Conservation (phyloP, 441 rosid genomes). For the Brassica hybrid region DNA sequence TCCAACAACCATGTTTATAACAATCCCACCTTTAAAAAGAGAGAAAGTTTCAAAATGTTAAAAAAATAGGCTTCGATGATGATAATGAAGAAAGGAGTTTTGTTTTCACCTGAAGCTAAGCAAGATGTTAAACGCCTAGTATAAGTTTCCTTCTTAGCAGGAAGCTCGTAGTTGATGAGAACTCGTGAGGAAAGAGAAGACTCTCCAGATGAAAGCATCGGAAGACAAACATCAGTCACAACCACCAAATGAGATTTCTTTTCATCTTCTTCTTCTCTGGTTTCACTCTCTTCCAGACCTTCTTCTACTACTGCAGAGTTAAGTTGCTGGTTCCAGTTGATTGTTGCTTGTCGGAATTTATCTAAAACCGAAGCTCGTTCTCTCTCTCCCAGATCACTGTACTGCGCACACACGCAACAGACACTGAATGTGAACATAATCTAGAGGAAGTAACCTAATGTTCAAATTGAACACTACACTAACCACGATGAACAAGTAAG, state of each 20-base stretch:
- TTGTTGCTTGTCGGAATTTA: conserved; percentile 61
- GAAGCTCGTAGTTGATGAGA: conserved; percentile 83
- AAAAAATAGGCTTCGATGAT: not conserved
- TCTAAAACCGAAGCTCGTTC: conserved; percentile 63
- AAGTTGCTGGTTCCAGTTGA: conserved; percentile 64
- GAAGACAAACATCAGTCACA: conserved; percentile 86
- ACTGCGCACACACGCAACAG: conserved; percentile 40
- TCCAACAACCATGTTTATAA: conserved; percentile 90
- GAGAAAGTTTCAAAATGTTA: conserved; percentile 20
- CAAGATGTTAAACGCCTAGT: conserved; percentile 73
- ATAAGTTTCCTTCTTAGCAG: conserved; percentile 85
- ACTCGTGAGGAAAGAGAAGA: conserved; percentile 63
- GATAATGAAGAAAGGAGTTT: conserved; percentile 9
- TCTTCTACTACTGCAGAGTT: conserved; percentile 43
- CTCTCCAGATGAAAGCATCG: conserved; percentile 68
- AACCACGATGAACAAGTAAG: not conserved
- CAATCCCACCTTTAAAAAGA: conserved; percentile 76
- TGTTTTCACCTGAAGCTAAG: conserved; percentile 73
- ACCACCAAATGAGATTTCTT: conserved; percentile 69
- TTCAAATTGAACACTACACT: not conserved
- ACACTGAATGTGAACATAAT: not conserved
- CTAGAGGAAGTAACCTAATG: not conserved
- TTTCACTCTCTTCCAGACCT: conserved; percentile 48
- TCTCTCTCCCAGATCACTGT: conserved; percentile 73
- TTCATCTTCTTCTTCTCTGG: conserved; percentile 44